Percentiles rank a stretch among this genome's conserved stretches.
Conservation (phyloP, 768 basidiomycete species). For the Guyanaporus albipodus region DNA sequence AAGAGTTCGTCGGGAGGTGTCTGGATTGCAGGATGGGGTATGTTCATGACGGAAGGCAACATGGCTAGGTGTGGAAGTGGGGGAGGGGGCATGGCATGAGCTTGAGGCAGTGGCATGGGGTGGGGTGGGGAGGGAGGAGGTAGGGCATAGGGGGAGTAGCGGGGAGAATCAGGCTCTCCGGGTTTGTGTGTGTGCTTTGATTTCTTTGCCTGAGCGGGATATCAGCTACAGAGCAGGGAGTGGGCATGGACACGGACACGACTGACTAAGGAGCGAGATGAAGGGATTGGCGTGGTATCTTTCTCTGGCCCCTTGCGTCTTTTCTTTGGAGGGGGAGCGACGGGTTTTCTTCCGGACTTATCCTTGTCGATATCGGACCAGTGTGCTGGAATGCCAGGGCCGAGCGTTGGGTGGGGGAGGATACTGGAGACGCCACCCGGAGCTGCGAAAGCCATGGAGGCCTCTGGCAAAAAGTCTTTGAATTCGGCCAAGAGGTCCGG, state of each 20-base stretch:
- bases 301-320: slow-evolving; percentile 65
- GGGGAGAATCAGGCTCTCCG: slow-evolving; percentile 51
- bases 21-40: slow-evolving; percentile 31
- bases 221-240: slow-evolving; percentile 5
- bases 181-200: slow-evolving; percentile 59
- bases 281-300: slow-evolving; percentile 58
- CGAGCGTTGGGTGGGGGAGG: slow-evolving; percentile 45
- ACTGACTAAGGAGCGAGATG: slow-evolving; percentile 45
- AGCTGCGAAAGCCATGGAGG: slow-evolving; percentile 40
- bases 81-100: slow-evolving; percentile 29
- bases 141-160: slow-evolving; percentile 43
- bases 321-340: slow-evolving; percentile 44
- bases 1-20: slow-evolving; percentile 69
- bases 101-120: slow-evolving; percentile 14
- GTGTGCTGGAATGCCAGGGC: slow-evolving; percentile 31
- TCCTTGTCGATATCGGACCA: slow-evolving; percentile 42
- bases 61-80: slow-evolving; percentile 27
- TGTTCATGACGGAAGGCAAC: slow-evolving; percentile 20
- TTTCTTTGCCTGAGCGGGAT: slow-evolving; percentile 49
- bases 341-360: slow-evolving; percentile 43
- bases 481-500: slow-evolving; percentile 78
- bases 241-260: slow-evolving; percentile 37
- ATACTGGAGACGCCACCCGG: slow-evolving; percentile 43
- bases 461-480: slow-evolving; percentile 76
- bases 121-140: slow-evolving; percentile 35